phyloP scores from a whole-genome alignment of 306 rosid genomes.

The Quercus suber region DNA sequence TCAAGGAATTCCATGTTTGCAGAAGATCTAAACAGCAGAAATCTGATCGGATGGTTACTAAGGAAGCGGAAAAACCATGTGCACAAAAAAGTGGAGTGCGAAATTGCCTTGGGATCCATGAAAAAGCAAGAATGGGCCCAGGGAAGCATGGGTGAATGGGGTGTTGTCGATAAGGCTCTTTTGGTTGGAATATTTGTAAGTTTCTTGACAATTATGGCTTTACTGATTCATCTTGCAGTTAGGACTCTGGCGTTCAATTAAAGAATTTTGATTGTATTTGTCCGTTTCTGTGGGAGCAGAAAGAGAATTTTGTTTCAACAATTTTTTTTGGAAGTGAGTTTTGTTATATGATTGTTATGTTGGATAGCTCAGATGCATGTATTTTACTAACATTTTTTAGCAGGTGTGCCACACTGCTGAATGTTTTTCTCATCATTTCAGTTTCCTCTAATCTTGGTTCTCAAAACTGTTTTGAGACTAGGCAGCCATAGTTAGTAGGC shows the following conservation, averaged over 20 bases:
- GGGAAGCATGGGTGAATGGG: constrained; percentile 43
- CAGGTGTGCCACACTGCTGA: background rate
- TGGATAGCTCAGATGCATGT: background rate
- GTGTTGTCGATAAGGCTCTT: constrained; percentile 69
- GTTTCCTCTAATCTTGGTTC: background rate
- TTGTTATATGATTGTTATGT: background rate
- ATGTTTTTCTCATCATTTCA: background rate
- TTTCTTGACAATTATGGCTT: constrained; percentile 55
- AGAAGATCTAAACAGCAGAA: constrained; percentile 44
- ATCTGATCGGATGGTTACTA: constrained; percentile 63
- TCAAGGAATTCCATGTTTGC: constrained; percentile 24
- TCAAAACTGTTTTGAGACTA: background rate
- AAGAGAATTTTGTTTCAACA: background rate
- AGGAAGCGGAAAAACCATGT: constrained; percentile 59
- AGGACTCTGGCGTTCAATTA: constrained; percentile 40
- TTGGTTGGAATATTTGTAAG: constrained; percentile 75
- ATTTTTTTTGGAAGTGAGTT: background rate
- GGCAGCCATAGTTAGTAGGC: background rate
- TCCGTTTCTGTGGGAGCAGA: constrained; percentile 5
- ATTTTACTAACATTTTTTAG: background rate
- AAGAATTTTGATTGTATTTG: constrained; percentile 4
- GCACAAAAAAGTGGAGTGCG: constrained; percentile 34
- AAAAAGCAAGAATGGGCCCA: constrained; percentile 30
- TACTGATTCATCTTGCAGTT: constrained; percentile 44
- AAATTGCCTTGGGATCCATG: constrained; percentile 34